A percentile compares a stretch with the other conserved stretches of the same genome.
Evolutionary conservation across 169 alveolate species (phyloP).

Genomic region (Plasmodium ovale): DNA sequence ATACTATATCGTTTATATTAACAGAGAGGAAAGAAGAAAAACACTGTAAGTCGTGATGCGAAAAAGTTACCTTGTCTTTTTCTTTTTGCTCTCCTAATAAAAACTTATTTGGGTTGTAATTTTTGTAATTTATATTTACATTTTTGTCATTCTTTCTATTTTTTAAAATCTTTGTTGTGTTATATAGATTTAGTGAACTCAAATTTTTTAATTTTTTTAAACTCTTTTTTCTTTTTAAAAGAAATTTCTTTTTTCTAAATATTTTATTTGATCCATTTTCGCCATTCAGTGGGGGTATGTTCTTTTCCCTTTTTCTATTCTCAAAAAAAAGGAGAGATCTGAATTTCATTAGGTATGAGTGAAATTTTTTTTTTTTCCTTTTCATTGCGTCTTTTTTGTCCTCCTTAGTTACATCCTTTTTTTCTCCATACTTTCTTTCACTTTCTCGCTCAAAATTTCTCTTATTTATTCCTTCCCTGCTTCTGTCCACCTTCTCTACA

Average conservation of each 20-base stretch:
- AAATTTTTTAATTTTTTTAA: constrained; percentile 37
- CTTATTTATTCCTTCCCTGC: neutral
- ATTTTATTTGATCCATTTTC: constrained; percentile 8
- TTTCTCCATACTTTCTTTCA: neutral
- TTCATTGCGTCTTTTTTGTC: neutral
- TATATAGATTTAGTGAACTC: constrained; percentile 21
- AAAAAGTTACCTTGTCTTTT: constrained; percentile 29
- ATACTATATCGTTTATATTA: neutral
- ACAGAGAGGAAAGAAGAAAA: neutral
- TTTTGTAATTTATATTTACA: constrained; percentile 7
- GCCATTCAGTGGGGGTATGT: neutral
- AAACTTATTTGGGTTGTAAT: neutral
- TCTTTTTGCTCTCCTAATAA: constrained; percentile 53
- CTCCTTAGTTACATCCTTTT: constrained; percentile 5
- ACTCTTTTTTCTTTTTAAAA: constrained; percentile 23
- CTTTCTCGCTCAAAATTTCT: neutral
- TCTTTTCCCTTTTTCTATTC: constrained; percentile 5
- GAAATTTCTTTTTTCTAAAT: constrained; percentile 25
- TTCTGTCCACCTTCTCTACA: too few relatives aligned
- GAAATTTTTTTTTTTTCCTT: constrained; percentile 20
- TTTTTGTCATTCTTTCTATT: neutral
- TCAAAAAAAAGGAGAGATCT: constrained; percentile 28
- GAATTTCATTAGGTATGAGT: constrained; percentile 36
- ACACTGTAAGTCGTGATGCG: neutral
- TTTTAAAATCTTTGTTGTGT: constrained; percentile 4